Evolutionary conservation across 768 basidiomycete species (phyloP).

Genomic region (Leucocoprinus sp.): DNA sequence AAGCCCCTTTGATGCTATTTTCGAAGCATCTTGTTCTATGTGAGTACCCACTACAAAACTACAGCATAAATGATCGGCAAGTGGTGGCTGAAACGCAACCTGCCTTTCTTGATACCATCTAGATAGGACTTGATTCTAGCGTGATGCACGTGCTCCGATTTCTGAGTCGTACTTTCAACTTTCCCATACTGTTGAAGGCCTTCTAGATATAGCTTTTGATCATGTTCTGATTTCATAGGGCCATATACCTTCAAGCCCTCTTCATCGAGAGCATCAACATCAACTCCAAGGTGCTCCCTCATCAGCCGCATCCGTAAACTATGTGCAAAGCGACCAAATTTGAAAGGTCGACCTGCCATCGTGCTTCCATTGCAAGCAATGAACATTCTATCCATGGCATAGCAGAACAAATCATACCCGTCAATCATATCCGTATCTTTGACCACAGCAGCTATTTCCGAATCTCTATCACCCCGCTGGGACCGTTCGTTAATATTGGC

Average conservation of each 20-base stretch:
- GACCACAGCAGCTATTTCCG: slow-evolving; percentile 87
- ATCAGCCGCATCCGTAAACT: slow-evolving; percentile 88
- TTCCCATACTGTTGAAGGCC: slow-evolving; percentile 48
- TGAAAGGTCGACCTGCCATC: slow-evolving; percentile 92
- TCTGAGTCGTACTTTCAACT: slow-evolving; percentile 34
- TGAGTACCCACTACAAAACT: slow-evolving; percentile 30
- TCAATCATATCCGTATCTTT: slow-evolving; percentile 97
- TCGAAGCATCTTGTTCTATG: slow-evolving; percentile 28
- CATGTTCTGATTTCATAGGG: slow-evolving; percentile 39
- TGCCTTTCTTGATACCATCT: slow-evolving; percentile 46
- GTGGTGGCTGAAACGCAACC: neutral
- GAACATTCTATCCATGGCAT: neutral
- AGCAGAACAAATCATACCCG: slow-evolving; percentile 23
- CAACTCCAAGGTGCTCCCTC: slow-evolving; percentile 93
- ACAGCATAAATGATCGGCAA: neutral
- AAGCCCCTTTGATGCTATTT: slow-evolving; percentile 26
- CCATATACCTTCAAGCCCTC: slow-evolving; percentile 56
- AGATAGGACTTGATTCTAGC: slow-evolving; percentile 21
- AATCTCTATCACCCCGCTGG: slow-evolving; percentile 92
- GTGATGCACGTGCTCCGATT: slow-evolving; percentile 28
- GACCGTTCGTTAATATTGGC: slow-evolving; percentile 98
- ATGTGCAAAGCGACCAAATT: slow-evolving; percentile 96
- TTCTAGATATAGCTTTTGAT: slow-evolving; percentile 60
- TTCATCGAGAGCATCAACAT: slow-evolving; percentile 83
- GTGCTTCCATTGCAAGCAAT: slow-evolving; percentile 37